These are phyloP conservation scores for Atalantia buxifolia DNA, from an alignment of 345 rosid species.

Conservation along the genomic window DNA sequence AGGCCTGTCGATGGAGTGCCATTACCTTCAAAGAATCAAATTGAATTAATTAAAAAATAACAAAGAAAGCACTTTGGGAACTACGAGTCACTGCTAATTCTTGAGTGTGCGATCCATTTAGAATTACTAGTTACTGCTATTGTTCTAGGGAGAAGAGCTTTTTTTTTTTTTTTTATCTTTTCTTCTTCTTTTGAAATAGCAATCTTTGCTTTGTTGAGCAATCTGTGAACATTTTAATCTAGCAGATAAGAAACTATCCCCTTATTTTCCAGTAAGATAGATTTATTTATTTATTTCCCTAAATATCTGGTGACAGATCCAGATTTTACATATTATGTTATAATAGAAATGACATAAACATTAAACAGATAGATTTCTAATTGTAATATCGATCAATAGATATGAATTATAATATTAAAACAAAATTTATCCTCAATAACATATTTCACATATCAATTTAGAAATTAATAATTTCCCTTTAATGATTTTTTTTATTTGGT, in stretches of 20 bases:
- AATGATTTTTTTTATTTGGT: no score
- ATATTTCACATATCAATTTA: no score
- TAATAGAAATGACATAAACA: no score
- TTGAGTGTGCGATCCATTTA: neutral
- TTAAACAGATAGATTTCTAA: no score
- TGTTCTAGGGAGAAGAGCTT: conserved; percentile 10
- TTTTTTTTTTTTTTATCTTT: neutral
- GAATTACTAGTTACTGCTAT: conserved; percentile 7
- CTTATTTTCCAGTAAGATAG: neutral
- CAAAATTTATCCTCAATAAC: no score
- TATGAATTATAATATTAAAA: no score
- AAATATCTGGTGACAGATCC: no score
- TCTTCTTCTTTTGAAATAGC: neutral
- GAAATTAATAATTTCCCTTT: no score
- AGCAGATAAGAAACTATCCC: neutral
- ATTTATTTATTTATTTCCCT: no score
- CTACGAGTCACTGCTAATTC: neutral
- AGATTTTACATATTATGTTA: no score
- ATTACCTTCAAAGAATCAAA: neutral
- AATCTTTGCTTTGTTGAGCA: conserved; percentile 8
- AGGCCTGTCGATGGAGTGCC: conserved; percentile 1
- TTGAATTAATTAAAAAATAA: neutral
- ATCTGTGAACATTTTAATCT: conserved; percentile 10
- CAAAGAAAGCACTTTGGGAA: conserved; percentile 1
- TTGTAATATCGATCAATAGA: no score